phyloP scores from a whole-genome alignment of 1,284 basidiomycete species.

The Apiotrichum akiyoshidainum region DNA sequence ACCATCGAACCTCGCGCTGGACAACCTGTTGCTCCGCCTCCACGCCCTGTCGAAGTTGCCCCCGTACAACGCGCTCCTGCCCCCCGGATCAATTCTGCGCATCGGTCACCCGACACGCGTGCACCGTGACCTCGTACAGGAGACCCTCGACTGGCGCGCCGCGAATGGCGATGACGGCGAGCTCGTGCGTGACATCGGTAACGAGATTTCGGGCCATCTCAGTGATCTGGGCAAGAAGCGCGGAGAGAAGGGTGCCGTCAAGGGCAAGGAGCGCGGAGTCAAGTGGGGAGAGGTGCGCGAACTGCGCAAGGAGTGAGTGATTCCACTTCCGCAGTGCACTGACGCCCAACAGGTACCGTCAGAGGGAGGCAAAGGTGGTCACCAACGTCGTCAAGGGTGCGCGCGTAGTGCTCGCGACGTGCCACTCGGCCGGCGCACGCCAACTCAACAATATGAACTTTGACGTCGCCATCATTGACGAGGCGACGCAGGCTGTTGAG shows the following conservation, averaged over 20 bases:
- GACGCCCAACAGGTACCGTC: conserved; percentile 63
- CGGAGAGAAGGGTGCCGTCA: conserved; percentile 62
- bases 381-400: conserved; percentile 72
- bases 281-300: conserved; percentile 89
- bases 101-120: conserved; percentile 92
- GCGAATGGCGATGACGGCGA: conserved; percentile 71
- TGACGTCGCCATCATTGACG: conserved; percentile 91
- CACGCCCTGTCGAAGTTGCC: conserved; percentile 32
- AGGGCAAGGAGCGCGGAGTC: conserved; percentile 69
- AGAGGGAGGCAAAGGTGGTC: conserved; percentile 79
- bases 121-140: conserved; percentile 68
- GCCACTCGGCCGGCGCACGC: conserved; percentile 80
- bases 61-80: conserved; percentile 38
- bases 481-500: conserved; percentile 94
- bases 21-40: conserved; percentile 83
- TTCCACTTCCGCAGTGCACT: background rate
- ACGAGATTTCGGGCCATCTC: conserved; percentile 70
- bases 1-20: conserved; percentile 53
- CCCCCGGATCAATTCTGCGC: conserved; percentile 60
- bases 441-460: conserved; percentile 73
- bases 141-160: conserved; percentile 86
- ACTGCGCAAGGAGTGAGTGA: conserved; percentile 77
- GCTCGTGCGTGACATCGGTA: conserved; percentile 78
- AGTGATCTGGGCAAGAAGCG: conserved; percentile 70
- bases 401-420: conserved; percentile 84